Evolutionary conservation across 73 alveolate species (phyloP), one percentile per base, ranked within the genome.

Genomic region (Paramecium caudatum): DNA sequence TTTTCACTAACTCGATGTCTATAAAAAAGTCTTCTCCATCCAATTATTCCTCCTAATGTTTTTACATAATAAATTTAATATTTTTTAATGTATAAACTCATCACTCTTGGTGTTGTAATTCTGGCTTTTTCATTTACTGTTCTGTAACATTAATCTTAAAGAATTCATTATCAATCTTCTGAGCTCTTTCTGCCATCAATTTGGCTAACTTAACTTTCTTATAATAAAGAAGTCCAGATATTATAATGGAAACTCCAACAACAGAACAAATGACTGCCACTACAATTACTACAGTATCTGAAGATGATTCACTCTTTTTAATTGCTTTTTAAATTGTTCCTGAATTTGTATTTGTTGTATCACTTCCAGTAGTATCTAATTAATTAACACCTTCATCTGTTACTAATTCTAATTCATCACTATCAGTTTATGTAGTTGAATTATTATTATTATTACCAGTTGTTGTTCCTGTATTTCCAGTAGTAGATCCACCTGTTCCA

Each of bases 191-290:
- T 9, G 82, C 47, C 19, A 25, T 61, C n/a, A 61, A 6, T 30
- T 61, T 61, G n/a, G 82, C 41, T 3, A 30, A 21, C 12, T 39
- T 69, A 5, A 69, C 55, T 16, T 36, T 69, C 36, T 69, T 69
- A 15, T 36, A 69, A 4, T n/a, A 69, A 3, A 69, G 1, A 21
- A 69, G 13, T n/a, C 37, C 63, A 30, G 63, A 55, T 12, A 69
- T 36, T 30, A 69, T 5, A 16, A 69, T 17, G 7, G 86, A 69
- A 2, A 69, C n/a, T 7, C 86, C 86, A 33, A 69, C 62, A 17
- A 69, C 86, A 3, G 86, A 69, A 9, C 36, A 6, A 3, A 69
- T 33, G 7, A 69, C 86, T 30, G 86, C 30, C 9, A 36, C 86
- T 3, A 39, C 86, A 69, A 69, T 69, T 6, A n/a, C 10, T 16